phyloP scores from a whole-genome alignment of 1,284 basidiomycete species.

The Schizophyllum amplum region DNA sequence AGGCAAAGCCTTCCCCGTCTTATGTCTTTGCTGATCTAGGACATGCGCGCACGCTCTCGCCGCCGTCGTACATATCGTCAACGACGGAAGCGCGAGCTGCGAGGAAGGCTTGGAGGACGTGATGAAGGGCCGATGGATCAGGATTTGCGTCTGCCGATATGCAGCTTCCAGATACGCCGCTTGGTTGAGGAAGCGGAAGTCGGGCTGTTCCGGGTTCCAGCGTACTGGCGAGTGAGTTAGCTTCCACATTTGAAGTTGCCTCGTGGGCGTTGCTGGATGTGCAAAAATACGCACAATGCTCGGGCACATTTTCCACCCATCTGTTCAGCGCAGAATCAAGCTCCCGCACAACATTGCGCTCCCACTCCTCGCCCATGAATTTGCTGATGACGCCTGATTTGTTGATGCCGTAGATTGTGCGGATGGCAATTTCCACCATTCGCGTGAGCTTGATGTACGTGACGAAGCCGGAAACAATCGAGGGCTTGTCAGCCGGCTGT shows the following conservation, averaged over 20 bases:
- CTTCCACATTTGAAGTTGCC: neutral
- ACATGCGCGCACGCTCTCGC: conserved; percentile 74
- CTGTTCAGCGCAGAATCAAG: conserved; percentile 68
- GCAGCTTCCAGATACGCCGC: conserved; percentile 56
- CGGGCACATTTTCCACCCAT: conserved; percentile 69
- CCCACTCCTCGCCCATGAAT: neutral
- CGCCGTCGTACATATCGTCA: conserved; percentile 81
- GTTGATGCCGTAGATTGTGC: neutral
- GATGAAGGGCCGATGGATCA: conserved; percentile 79
- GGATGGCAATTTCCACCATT: conserved; percentile 22
- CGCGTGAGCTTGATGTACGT: conserved; percentile 53
- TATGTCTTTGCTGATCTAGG: conserved; percentile 30
- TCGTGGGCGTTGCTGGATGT: neutral
- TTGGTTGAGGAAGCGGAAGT: conserved; percentile 58
- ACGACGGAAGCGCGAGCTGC: conserved; percentile 56
- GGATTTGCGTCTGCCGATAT: conserved; percentile 72
- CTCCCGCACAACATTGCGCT: neutral
- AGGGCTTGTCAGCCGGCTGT: conserved; percentile 51
- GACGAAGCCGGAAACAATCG: conserved; percentile 46
- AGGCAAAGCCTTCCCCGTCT: neutral
- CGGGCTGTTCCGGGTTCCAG: conserved; percentile 65
- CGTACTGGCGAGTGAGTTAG: conserved; percentile 35
- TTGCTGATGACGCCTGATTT: neutral
- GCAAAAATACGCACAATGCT: conserved; percentile 40
- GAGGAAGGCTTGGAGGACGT: conserved; percentile 55